Evolutionary conservation across 73 alveolate species (phyloP).

Genomic region (Uronychia setigera): DNA sequence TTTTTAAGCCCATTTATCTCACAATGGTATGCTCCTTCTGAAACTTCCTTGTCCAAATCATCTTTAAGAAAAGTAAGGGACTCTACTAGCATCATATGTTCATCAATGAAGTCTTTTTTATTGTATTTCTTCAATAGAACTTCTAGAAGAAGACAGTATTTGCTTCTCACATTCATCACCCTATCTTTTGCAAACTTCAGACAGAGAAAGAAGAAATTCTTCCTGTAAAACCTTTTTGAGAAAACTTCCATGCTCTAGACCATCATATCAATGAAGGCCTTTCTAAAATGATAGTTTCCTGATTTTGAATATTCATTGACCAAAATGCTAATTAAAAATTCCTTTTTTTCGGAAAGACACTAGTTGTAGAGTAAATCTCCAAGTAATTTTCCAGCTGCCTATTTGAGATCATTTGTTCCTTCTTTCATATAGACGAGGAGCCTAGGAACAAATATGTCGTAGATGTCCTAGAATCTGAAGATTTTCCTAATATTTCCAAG

Average conservation of each 20-base stretch:
- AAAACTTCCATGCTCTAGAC: background rate
- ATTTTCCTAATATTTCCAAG: background rate
- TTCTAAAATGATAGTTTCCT: background rate
- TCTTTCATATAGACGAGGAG: background rate
- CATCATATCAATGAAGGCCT: background rate
- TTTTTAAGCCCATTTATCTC: background rate
- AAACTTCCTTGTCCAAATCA: background rate
- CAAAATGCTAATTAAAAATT: background rate
- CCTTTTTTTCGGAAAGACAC: background rate
- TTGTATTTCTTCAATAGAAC: background rate
- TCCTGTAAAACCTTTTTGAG: background rate
- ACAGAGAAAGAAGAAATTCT: background rate
- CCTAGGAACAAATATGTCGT: background rate
- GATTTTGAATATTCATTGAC: background rate
- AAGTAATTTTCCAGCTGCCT: background rate
- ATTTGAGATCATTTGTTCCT: background rate
- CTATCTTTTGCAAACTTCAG: background rate
- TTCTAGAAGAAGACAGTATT: background rate
- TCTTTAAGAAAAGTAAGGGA: background rate
- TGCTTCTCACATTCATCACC: background rate
- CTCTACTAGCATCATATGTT: background rate
- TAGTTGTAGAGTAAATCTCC: background rate
- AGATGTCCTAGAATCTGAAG: background rate
- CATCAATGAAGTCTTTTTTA: background rate
- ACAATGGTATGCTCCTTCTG: background rate